Evolutionary conservation across 2,329 filamentous ascomycete species (phyloP), one percentile per base, ranked within the genome.

Genomic region (Aspergillus fumigatiaffinis): DNA sequence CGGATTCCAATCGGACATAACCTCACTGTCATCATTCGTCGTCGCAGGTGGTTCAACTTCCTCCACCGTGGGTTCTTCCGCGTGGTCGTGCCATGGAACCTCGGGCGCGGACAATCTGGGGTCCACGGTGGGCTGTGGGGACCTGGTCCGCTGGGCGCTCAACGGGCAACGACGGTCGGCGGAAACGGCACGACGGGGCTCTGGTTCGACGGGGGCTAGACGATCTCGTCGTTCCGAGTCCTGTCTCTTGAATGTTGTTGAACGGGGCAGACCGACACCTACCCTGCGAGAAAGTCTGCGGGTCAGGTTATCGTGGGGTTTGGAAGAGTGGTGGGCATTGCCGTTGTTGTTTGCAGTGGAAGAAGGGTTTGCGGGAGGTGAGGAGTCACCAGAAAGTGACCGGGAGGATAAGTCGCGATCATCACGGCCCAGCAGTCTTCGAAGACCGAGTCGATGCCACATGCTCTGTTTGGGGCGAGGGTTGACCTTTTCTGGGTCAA

Each of bases 211-310:
- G 48, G 89, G 86, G 58, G 88, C 80, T 54, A 96, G 80, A 67
- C 86, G 87, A 65, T 89, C 85, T 64, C 91, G 84, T 61, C 84
- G 83, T 74, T 96, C 92, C 28, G 91, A 93, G 70, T 89, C 84
- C 72, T 93, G 91, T 66, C 92, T 85, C 73, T 87, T 89, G 75
- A 95, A 92, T 0, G 91, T 95, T 66, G 88, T 85, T 4, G 87
- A 80, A 51, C 91, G 84, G 42, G 91, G 90, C 41, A 96, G 77
- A 17, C 88, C 88, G 20, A 91, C 88, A 17, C 92, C 85, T n/a
- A 91, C 90, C 47, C 69, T 70, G 42, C 71, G 67, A n/a, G 73
- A 71, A 49, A 75, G 58, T 47, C 71, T 70, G 53, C 72, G 72
- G 48, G 72, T 71, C 32, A 76, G 61, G 17, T 68, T 71, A 54